Conservation (phyloP, 148 eudicot species). For the Silene conica region DNA sequence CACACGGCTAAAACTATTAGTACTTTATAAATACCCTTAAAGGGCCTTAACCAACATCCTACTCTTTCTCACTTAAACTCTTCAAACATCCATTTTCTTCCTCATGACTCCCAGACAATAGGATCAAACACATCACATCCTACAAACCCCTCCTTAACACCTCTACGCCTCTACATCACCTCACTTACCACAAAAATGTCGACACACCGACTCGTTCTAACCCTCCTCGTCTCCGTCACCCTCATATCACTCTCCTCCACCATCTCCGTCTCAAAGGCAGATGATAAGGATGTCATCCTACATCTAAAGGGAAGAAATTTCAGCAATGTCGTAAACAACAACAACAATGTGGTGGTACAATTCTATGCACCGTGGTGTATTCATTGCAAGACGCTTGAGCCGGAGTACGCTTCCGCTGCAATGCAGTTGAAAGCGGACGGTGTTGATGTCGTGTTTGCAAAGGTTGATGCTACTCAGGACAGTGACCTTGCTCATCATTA, state of each 20-base stretch:
- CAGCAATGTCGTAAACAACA: conserved; percentile 51
- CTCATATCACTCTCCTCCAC: conserved; percentile 21
- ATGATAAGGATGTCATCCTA: conserved; percentile 80
- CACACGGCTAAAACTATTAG: too few relatives aligned
- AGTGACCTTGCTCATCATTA: conserved; percentile 65
- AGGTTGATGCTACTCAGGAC: conserved; percentile 88
- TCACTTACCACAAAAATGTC: too few relatives aligned
- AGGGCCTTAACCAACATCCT: too few relatives aligned
- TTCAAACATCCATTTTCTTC: too few relatives aligned
- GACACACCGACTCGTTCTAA: conserved; percentile 41
- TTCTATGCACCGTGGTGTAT: conserved; percentile 98
- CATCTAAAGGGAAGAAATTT: conserved; percentile 59
- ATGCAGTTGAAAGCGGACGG: conserved; percentile 53
- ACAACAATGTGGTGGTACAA: conserved; percentile 81
- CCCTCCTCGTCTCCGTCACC: conserved; percentile 37
- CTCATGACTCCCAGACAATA: too few relatives aligned
- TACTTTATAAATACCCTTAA: too few relatives aligned
- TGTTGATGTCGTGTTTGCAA: conserved; percentile 61
- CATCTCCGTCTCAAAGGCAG: conserved; percentile 28
- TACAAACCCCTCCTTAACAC: too few relatives aligned
- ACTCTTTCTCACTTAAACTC: too few relatives aligned
- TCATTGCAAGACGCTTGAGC: conserved; percentile 71
- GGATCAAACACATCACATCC: too few relatives aligned
- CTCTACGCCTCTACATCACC: too few relatives aligned
- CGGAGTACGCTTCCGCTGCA: conserved; percentile 95